Evolutionary conservation across 169 alveolate species (phyloP), one percentile per base, ranked within the genome.

Genomic region (Ichthyophthirius multifiliis): DNA sequence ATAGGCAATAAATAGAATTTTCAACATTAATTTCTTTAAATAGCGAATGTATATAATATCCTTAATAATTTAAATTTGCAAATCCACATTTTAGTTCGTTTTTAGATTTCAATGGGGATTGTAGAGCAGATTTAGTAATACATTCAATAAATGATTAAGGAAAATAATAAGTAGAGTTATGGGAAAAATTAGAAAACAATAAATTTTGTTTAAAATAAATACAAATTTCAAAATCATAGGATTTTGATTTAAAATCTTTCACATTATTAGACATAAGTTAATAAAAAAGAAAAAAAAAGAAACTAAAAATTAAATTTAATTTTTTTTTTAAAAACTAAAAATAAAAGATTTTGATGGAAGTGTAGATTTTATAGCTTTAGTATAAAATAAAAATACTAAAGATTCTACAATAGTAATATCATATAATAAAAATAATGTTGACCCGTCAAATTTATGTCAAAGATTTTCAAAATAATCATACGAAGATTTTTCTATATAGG

Each of bases 101-200:
- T 48, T 81, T 81, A 30, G 86, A 81, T 81, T 46, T 71, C 5
- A 81, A 47, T 73, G 67, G 75, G 32, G 86, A 81, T 71, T 81
- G 86, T 31, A 71, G 81, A 48, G 82, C 82, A 23, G 86, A 81
- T 55, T 43, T 81, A 39, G 75, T 81, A 4, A 34, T 81, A 31
- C 41, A 76, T 18, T 47, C 86, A 20, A 30, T 12, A 16, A 3
- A 32, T 5, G 45, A 43, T 37, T 5, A 20, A 20, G n/a, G n/a
- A 10, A 7, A 48, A 12, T 16, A 37, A 1, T 46, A 62, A 12
- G 30, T 81, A 30, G 86, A 81, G 43, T 71, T 71, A 48, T 81
- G 86, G 86, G 39, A 63, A 15, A 65, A 81, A 23, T 27, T 20
- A 37, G 62, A 67, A 30, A 63, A 73, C 10, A 43, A 62, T 6